phyloP scores from a whole-genome alignment of 1,284 basidiomycete genomes.

The Microbotryum scabiosae region DNA sequence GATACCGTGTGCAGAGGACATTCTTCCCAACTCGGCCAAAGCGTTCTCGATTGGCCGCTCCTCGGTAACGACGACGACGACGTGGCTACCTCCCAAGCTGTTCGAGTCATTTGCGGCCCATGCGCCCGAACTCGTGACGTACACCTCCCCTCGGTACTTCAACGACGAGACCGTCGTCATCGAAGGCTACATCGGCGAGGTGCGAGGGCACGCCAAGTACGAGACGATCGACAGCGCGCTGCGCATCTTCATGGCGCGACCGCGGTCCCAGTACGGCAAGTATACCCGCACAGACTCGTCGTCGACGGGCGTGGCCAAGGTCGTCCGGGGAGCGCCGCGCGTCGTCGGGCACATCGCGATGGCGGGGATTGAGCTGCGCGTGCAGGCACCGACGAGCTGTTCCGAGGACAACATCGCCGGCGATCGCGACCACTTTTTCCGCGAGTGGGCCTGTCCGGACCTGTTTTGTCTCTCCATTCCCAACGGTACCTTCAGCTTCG shows the following conservation, averaged over 20 bases:
- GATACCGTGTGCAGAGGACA: conserved; percentile 3
- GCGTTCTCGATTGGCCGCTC: conserved; percentile 27
- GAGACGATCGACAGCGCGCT: conserved; percentile 26
- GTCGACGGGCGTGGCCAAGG: neutral
- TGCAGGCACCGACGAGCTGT: conserved; percentile 10
- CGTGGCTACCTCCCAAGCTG: conserved; percentile 26
- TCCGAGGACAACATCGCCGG: conserved; percentile 1
- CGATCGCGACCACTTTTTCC: conserved; percentile 24
- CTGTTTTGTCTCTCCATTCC: conserved; percentile 24
- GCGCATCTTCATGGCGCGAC: conserved; percentile 20
- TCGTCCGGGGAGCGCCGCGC: conserved; percentile 12
- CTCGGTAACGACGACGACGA: conserved; percentile 24
- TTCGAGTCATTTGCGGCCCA: neutral
- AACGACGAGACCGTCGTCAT: conserved; percentile 24
- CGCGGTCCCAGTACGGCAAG: neutral
- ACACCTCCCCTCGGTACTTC: conserved; percentile 6
- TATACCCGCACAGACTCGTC: neutral
- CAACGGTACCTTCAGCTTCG: conserved; percentile 10
- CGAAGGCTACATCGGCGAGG: conserved; percentile 23
- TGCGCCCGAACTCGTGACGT: neutral
- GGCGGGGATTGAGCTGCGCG: conserved; percentile 19
- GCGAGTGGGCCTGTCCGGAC: conserved; percentile 21
- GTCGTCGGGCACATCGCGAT: conserved; percentile 4
- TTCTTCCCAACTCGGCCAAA: conserved; percentile 10
- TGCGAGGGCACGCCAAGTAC: conserved; percentile 28